Evolutionary conservation across 1,139 yeast species (phyloP).

Genomic region (Citeromyces hawaiiensis): DNA sequence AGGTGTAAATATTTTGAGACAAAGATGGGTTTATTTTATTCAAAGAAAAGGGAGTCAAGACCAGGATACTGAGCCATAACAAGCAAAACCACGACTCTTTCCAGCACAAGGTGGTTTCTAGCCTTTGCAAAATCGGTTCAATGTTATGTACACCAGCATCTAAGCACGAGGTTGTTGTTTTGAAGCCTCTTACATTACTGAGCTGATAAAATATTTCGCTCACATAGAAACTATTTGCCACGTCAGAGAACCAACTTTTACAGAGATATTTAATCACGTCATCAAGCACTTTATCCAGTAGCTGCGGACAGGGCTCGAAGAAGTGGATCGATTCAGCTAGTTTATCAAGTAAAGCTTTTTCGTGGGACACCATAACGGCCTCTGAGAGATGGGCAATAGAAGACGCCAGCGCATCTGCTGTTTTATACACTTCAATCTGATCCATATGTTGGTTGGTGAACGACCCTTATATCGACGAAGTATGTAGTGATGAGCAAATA

Average conservation of each 20-base stretch:
- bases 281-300: slow-evolving; percentile 29
- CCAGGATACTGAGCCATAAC: slow-evolving; percentile 64
- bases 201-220: slow-evolving; percentile 37
- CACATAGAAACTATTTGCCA: slow-evolving; percentile 4
- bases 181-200: slow-evolving; percentile 54
- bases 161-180: slow-evolving; percentile 42
- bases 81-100: slow-evolving; percentile 41
- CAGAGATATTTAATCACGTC: slow-evolving; percentile 14
- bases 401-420: neutral
- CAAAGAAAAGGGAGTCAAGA: slow-evolving; percentile 60
- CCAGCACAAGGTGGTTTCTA: slow-evolving; percentile 25
- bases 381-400: neutral
- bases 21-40: slow-evolving; percentile 21
- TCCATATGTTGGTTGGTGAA: neutral
- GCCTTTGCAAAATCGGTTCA: slow-evolving; percentile 19
- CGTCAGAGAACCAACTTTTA: slow-evolving; percentile 2
- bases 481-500: no score
- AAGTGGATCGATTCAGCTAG: slow-evolving; percentile 18
- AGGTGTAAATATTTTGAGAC: slow-evolving; percentile 20
- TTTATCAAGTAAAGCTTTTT: neutral
- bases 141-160: slow-evolving; percentile 45
- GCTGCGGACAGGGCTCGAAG: slow-evolving; percentile 44
- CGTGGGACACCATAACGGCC: neutral
- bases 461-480: no score
- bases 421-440: neutral